phyloP scores from a whole-genome alignment of 495 filamentous ascomycete species.

The Podospora appendiculata region DNA sequence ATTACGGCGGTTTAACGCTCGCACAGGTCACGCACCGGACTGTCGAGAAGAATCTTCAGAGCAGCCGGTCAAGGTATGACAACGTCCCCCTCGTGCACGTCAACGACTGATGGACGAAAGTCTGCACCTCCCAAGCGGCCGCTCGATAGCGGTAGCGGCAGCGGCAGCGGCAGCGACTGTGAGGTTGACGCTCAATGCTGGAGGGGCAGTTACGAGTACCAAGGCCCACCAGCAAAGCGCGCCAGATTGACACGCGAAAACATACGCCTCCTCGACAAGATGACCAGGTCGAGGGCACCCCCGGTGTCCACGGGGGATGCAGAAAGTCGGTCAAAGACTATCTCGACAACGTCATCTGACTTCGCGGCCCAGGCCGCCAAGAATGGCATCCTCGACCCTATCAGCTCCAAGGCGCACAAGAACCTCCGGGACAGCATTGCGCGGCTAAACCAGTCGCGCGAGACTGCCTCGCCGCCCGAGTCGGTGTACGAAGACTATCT shows the following conservation, averaged over 20 bases:
- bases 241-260: not conserved
- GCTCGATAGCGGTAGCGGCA: not conserved
- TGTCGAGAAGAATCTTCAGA: not conserved
- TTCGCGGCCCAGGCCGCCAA: conserved; percentile 17
- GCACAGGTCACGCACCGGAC: not conserved
- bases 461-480: conserved; percentile 18
- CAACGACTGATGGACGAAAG: not conserved
- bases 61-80: not conserved
- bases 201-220: not conserved
- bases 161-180: not conserved
- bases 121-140: not conserved
- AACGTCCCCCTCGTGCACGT: not conserved
- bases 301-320: conserved; percentile 10
- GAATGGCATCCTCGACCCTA: conserved; percentile 20
- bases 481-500: conserved; percentile 14
- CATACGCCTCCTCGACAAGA: not conserved
- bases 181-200: no score
- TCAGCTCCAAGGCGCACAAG: conserved; percentile 13
- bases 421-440: conserved; percentile 18
- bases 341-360: conserved; percentile 17
- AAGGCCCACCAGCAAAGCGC: not conserved
- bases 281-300: not conserved
- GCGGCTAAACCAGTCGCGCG: conserved; percentile 10
- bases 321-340: conserved; percentile 14
- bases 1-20: not conserved